Evolutionary conservation across 805 yeast genomes (phyloP), one percentile per base, ranked within the genome.

Genomic region (Kockiozyma suomiensis): DNA sequence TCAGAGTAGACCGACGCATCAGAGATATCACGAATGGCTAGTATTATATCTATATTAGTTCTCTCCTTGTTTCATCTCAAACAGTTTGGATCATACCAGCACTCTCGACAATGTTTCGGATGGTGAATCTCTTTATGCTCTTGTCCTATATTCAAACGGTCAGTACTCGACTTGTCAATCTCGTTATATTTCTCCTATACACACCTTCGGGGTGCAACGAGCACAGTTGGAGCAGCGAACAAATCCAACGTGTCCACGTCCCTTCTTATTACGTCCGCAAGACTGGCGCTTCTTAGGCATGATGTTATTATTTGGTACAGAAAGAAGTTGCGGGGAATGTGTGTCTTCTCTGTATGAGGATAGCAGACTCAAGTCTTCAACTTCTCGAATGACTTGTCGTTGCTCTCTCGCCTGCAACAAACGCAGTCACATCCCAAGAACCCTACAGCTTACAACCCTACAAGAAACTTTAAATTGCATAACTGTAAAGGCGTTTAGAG

Each of bases 251-350:
- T 94, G 98, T 80, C 99, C 99, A 90, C 99, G 94, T 81, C 98
- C 98, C 85, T 91, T 92, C 96, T 94, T 94, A 96, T 94, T 94
- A 87, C 99, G 93, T 87, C 99, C 99, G 97, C 92, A 91, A 94
- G 97, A 91, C 82, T 98, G 91, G 92, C 99, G 93, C 98, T 94
- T 94, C 90, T 94, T 94, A 83, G 99, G 98, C 99, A 94, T 94
- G 71, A 81, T 86, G 21, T 54, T 15, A 13, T 30, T 6, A 30
- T 30, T 30, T 10, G 33, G 33, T 30, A 30, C 33, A 30, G 33
- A 30, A 30, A 30, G 33, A 7, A 10, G 10, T 10, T 30, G 33
- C 23, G 38, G 53, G 28, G 25, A 30, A 10, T 10, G 43, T 41
- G n/a, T n/a, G n/a, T n/a, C n/a, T n/a, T n/a, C n/a, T n/a, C n/a